Conservation (phyloP, 2,329 filamentous ascomycete genomes). For the Fonsecaea pugnacius region DNA sequence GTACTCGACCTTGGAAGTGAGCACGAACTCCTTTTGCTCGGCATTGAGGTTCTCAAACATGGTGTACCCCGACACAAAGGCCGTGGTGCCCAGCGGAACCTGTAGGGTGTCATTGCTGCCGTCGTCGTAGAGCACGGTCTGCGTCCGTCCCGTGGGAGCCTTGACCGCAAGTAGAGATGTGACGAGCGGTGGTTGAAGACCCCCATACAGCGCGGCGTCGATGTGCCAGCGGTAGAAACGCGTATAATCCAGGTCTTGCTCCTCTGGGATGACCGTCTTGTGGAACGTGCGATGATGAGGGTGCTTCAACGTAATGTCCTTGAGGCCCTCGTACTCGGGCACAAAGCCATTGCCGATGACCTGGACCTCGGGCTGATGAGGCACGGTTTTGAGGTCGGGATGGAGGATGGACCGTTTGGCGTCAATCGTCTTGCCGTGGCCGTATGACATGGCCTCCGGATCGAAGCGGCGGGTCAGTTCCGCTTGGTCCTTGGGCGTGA, state of each 20-base stretch:
- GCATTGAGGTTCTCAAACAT: constrained; percentile 71
- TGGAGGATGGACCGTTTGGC: constrained; percentile 69
- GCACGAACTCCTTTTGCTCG: constrained; percentile 69
- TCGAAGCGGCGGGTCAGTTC: constrained; percentile 76
- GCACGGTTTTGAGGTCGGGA: constrained; percentile 78
- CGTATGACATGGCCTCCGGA: constrained; percentile 67
- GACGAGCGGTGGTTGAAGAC: constrained; percentile 72
- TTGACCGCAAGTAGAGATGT: constrained; percentile 75
- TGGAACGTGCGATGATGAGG: constrained; percentile 81
- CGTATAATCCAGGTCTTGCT: constrained; percentile 60
- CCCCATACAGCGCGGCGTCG: constrained; percentile 55
- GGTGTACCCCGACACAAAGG: constrained; percentile 71
- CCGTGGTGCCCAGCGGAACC: constrained; percentile 75
- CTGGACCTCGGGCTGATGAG: constrained; percentile 78
- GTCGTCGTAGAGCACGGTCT: constrained; percentile 75
- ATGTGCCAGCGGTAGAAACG: constrained; percentile 57
- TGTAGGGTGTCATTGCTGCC: constrained; percentile 67
- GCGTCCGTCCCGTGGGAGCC: constrained; percentile 68
- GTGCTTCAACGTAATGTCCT: constrained; percentile 70
- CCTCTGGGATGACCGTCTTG: constrained; percentile 64
- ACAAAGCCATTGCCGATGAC: constrained; percentile 78
- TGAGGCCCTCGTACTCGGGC: constrained; percentile 70
- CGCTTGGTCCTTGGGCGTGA: constrained; percentile 73
- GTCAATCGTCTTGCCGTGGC: constrained; percentile 76
- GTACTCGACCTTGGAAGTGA: constrained; percentile 72